Evolutionary conservation across 306 rosid species (phyloP).

Genomic region (Casuarina equisetifolia): DNA sequence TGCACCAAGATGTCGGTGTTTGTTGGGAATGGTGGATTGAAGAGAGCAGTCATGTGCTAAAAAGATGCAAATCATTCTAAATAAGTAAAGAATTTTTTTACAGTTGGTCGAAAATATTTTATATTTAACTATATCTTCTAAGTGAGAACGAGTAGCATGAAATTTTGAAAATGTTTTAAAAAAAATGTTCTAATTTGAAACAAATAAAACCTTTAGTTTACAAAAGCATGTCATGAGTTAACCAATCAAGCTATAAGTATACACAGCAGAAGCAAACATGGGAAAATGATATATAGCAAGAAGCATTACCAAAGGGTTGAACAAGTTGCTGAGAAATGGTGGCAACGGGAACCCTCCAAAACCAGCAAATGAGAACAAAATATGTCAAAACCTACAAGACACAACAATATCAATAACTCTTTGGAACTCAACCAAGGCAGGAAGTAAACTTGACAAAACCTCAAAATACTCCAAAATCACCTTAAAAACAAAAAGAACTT

Average conservation of each 20-base stretch:
- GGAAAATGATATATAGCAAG: constrained; percentile 24
- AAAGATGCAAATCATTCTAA: too few species aligned
- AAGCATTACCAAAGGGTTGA: constrained; percentile 82
- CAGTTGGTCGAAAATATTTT: too few species aligned
- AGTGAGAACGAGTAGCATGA: too few species aligned
- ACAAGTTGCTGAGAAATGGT: constrained; percentile 73
- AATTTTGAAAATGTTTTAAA: too few species aligned
- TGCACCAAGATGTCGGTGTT: too few species aligned
- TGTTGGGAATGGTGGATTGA: too few species aligned
- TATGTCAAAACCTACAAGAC: constrained; percentile 54
- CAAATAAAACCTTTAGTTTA: background rate
- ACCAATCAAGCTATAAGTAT: background rate
- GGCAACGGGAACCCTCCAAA: constrained; percentile 87
- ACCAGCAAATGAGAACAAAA: constrained; percentile 60
- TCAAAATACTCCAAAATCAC: constrained; percentile 31
- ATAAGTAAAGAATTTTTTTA: too few species aligned
- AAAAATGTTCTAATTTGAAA: too few species aligned
- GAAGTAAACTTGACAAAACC: constrained; percentile 8
- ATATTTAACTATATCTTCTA: too few species aligned
- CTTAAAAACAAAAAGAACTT: constrained; percentile 50
- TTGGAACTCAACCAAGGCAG: constrained; percentile 13
- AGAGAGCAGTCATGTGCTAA: too few species aligned
- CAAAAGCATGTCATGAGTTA: background rate
- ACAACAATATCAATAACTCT: constrained; percentile 20
- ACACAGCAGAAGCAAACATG: background rate